Evolutionary conservation across 805 yeast species (phyloP).

Genomic region (Torulaspora quercuum): DNA sequence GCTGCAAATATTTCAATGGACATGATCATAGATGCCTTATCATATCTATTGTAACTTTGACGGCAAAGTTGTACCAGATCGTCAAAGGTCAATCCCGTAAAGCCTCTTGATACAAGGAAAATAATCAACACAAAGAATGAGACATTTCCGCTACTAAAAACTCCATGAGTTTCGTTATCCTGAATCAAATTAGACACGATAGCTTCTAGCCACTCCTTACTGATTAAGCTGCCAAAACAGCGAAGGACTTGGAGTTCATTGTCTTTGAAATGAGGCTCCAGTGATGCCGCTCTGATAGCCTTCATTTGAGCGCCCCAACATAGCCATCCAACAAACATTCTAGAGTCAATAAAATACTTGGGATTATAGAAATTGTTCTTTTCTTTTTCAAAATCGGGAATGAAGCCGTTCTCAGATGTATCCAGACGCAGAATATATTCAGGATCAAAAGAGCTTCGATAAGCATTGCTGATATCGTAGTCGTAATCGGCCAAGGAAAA

Average conservation of each 20-base stretch:
- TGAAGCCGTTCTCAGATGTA: slow-evolving; percentile 42
- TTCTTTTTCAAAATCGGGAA: slow-evolving; percentile 47
- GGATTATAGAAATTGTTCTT: slow-evolving; percentile 48
- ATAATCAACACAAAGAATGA: slow-evolving; percentile 51
- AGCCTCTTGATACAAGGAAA: slow-evolving; percentile 46
- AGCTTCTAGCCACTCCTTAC: slow-evolving; percentile 55
- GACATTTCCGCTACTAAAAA: slow-evolving; percentile 64
- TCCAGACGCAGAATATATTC: slow-evolving; percentile 42
- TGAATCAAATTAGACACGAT: slow-evolving; percentile 53
- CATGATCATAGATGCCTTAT: slow-evolving; percentile 72
- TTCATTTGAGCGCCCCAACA: slow-evolving; percentile 63
- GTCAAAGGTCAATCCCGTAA: slow-evolving; percentile 40
- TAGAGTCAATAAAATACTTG: slow-evolving; percentile 54
- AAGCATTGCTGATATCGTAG: slow-evolving; percentile 47
- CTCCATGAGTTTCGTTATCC: slow-evolving; percentile 65
- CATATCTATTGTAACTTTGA: slow-evolving; percentile 56
- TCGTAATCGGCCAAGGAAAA: slow-evolving; percentile 44
- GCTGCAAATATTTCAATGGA: slow-evolving; percentile 70
- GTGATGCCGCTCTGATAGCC: slow-evolving; percentile 36
- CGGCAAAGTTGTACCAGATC: slow-evolving; percentile 53
- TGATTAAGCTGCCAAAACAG: slow-evolving; percentile 44
- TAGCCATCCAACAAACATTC: slow-evolving; percentile 60
- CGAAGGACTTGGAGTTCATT: slow-evolving; percentile 44
- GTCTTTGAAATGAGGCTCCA: slow-evolving; percentile 39
- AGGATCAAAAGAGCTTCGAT: slow-evolving; percentile 42